These are phyloP conservation scores for Nakazawaea populi DNA, from an alignment of 805 yeast species.

Conservation along the genomic window DNA sequence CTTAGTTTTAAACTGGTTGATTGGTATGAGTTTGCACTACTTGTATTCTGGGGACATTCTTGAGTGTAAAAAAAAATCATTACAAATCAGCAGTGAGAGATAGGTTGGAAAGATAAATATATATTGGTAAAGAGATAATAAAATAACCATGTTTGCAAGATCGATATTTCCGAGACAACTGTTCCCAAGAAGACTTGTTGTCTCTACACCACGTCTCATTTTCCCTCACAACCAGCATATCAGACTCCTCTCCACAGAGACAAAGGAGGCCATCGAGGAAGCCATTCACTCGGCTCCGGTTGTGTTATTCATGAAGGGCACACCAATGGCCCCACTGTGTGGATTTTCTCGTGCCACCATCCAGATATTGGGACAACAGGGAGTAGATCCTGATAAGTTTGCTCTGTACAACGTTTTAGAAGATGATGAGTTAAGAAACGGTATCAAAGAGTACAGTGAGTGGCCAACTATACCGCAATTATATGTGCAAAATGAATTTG, in stretches of 20 bases:
- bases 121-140: background rate
- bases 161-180: background rate
- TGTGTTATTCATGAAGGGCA: constrained; percentile 96
- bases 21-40: too few species aligned
- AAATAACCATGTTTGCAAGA: background rate
- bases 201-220: too few species aligned
- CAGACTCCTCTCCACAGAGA: constrained; percentile 68
- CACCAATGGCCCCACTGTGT: constrained; percentile 96
- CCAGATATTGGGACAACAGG: constrained; percentile 89
- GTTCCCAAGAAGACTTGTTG: background rate
- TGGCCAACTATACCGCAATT: constrained; percentile 99
- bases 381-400: constrained; percentile 93
- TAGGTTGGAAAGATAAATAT: too few species aligned
- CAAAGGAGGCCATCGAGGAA: constrained; percentile 74
- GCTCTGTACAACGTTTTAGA: constrained; percentile 97
- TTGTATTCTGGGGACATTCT: too few species aligned
- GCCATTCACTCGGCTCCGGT: constrained; percentile 91
- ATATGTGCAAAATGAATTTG: constrained; percentile 83
- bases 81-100: too few species aligned
- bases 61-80: too few species aligned
- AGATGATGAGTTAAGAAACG: constrained; percentile 89
- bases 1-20: too few species aligned
- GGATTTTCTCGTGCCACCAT: constrained; percentile 96
- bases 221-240: background rate
- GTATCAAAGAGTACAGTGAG: constrained; percentile 89